Evolutionary conservation across 257 asterid genomes (phyloP).

Genomic region (Anisodus acutangulus): DNA sequence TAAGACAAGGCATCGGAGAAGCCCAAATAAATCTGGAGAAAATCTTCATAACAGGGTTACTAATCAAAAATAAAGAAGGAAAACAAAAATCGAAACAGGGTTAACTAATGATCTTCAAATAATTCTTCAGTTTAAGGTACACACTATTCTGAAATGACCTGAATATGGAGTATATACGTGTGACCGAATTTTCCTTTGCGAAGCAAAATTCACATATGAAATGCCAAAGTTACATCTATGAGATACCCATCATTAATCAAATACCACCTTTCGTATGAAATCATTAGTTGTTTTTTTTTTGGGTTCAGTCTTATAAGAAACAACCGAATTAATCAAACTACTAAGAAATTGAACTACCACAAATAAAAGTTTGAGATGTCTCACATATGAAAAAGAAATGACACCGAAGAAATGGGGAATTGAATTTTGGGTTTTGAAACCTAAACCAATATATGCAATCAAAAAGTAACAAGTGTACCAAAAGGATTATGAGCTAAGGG

Average conservation of each 20-base stretch:
- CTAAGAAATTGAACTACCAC: neutral
- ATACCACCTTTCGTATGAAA: slow-evolving; percentile 11
- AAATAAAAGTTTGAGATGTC: slow-evolving; percentile 18
- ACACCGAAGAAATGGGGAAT: neutral
- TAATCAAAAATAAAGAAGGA: neutral
- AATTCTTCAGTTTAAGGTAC: neutral
- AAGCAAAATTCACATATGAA: neutral
- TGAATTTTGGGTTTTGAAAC: neutral
- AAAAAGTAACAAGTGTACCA: neutral
- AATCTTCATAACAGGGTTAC: neutral
- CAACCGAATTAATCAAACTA: neutral
- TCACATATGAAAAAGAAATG: neutral
- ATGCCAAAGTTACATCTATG: neutral
- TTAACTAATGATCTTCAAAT: slow-evolving; percentile 11
- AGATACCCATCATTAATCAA: neutral
- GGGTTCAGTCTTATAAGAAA: neutral
- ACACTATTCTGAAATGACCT: neutral
- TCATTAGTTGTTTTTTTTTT: neutral
- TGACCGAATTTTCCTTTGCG: neutral
- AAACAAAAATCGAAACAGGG: neutral
- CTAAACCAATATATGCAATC: neutral
- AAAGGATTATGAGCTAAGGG: neutral
- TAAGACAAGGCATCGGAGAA: neutral
- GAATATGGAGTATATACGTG: neutral
- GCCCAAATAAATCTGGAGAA: neutral